These are phyloP conservation scores for Fusarium tjaetaba DNA, from an alignment of 2,329 filamentous ascomycete species.

Conservation along the genomic window DNA sequence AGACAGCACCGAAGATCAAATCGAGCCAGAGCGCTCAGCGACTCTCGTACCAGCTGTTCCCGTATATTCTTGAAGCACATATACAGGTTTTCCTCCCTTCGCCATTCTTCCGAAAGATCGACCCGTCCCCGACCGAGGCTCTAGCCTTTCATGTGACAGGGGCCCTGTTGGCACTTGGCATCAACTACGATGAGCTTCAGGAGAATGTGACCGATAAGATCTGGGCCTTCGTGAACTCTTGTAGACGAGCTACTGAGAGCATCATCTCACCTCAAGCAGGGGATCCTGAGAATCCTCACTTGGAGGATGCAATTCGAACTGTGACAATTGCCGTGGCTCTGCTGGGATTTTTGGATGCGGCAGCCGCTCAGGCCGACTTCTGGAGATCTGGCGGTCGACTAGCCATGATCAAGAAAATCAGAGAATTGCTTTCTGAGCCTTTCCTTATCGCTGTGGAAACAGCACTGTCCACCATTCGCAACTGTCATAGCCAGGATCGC, in stretches of 20 bases:
- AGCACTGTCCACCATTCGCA: slow-evolving; percentile 89
- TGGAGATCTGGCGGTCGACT: slow-evolving; percentile 82
- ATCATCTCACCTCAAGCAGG: slow-evolving; percentile 63
- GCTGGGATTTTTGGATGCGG: slow-evolving; percentile 89
- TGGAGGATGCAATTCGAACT: slow-evolving; percentile 74
- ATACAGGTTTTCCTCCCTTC: slow-evolving; percentile 81
- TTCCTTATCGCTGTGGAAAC: slow-evolving; percentile 90
- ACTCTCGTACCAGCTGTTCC: slow-evolving; percentile 80
- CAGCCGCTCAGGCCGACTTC: slow-evolving; percentile 79
- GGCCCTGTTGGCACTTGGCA: slow-evolving; percentile 83
- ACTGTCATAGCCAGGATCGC: slow-evolving; percentile 73
- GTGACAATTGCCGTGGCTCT: slow-evolving; percentile 84
- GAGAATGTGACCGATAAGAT: slow-evolving; percentile 73
- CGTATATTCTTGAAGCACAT: slow-evolving; percentile 88
- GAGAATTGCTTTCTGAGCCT: slow-evolving; percentile 79
- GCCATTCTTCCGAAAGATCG: slow-evolving; percentile 82
- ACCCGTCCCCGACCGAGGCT: slow-evolving; percentile 89
- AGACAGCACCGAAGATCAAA: slow-evolving; percentile 81
- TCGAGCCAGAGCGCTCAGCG: slow-evolving; percentile 78
- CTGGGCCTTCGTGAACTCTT: slow-evolving; percentile 77
- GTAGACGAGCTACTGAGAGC: slow-evolving; percentile 68
- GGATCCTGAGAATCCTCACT: slow-evolving; percentile 66
- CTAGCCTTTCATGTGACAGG: slow-evolving; percentile 81
- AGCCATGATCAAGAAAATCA: slow-evolving; percentile 75
- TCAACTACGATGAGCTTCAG: slow-evolving; percentile 75